Evolutionary conservation across 2,329 filamentous ascomycete genomes (phyloP).

Genomic region (Aspergillus sp.): DNA sequence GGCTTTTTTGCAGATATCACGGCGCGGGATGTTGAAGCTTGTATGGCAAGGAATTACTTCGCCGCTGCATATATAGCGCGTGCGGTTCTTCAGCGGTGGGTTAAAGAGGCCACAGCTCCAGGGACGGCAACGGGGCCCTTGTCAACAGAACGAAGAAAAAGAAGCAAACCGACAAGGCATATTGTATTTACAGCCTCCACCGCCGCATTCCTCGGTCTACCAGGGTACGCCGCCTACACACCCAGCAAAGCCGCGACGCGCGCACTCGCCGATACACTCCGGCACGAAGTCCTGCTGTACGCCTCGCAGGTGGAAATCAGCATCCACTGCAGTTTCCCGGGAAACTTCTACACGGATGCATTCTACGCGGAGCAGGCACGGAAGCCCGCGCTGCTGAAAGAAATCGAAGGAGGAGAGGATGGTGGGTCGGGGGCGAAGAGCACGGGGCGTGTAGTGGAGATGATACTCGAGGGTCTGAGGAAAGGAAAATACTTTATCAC

Average conservation of each 20-base stretch:
- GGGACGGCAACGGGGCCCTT: too few relatives aligned
- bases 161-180: too few relatives aligned
- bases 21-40: constrained; percentile 16
- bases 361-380: constrained; percentile 11
- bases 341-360: constrained; percentile 10
- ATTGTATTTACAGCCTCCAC: constrained; percentile 20
- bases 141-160: too few relatives aligned
- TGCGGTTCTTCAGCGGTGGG: constrained; percentile 15
- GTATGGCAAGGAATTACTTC: constrained; percentile 22
- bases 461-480: constrained; percentile 7
- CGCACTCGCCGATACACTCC: constrained; percentile 21
- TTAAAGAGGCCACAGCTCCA: not conserved
- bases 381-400: constrained; percentile 16
- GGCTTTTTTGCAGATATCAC: constrained; percentile 26
- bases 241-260: constrained; percentile 21
- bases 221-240: constrained; percentile 21
- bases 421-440: not conserved
- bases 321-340: constrained; percentile 20
- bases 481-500: constrained; percentile 6
- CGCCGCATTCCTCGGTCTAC: constrained; percentile 16
- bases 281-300: constrained; percentile 19
- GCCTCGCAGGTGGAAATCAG: not conserved
- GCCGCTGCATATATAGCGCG: constrained; percentile 15
- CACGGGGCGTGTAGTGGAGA: constrained; percentile 1
- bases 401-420: constrained; percentile 11